phyloP scores from a whole-genome alignment of 2,329 filamentous ascomycete species.

The Colletotrichum tofieldiae region DNA sequence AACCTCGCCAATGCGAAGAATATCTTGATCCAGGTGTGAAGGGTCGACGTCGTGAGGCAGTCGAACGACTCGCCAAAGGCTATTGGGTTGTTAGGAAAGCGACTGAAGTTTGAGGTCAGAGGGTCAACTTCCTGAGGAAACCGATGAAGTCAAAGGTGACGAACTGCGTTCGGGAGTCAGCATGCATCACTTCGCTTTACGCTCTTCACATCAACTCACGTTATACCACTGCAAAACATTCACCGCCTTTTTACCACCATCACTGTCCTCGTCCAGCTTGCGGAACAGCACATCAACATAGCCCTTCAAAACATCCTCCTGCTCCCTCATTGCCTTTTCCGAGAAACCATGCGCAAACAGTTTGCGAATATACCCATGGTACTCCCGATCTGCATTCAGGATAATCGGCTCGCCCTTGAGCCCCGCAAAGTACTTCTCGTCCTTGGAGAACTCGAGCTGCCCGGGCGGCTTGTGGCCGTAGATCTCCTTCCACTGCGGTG shows the following conservation, averaged over 20 bases:
- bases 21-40: constrained; percentile 47
- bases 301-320: constrained; percentile 49
- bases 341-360: constrained; percentile 45
- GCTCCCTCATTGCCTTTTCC: constrained; percentile 44
- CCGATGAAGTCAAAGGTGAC: constrained; percentile 51
- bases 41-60: constrained; percentile 45
- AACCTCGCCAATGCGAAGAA: constrained; percentile 45
- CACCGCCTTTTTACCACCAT: constrained; percentile 26
- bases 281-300: constrained; percentile 58
- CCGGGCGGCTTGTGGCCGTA: constrained; percentile 49
- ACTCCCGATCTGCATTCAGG: constrained; percentile 39
- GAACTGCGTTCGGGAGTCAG: constrained; percentile 15
- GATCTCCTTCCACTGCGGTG: constrained; percentile 57
- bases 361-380: constrained; percentile 21
- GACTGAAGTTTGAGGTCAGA: no score
- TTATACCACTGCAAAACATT: constrained; percentile 49
- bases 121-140: constrained; percentile 40
- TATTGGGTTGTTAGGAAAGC: background rate
- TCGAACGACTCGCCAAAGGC: constrained; percentile 50
- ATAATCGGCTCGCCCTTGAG: background rate
- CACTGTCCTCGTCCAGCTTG: constrained; percentile 52
- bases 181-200: background rate
- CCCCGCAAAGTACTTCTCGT: background rate
- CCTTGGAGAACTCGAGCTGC: constrained; percentile 34
- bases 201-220: background rate